phyloP scores from a whole-genome alignment of 441 rosid genomes.

The Pelargonium citronellum region DNA sequence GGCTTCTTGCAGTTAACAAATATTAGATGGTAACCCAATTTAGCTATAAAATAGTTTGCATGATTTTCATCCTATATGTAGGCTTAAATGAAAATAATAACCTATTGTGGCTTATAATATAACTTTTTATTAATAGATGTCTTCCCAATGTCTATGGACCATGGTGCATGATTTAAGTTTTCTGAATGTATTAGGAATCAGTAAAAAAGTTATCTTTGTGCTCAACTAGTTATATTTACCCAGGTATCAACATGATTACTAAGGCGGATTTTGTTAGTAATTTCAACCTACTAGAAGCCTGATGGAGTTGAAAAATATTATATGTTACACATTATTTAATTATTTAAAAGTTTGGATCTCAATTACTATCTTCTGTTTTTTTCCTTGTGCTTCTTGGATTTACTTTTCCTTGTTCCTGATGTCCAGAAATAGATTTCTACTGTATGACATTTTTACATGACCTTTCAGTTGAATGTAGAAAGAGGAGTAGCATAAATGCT shows the following conservation, averaged over 20 bases:
- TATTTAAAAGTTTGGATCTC: neutral
- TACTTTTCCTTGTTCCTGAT: neutral
- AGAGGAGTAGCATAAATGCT: neutral
- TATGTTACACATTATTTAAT: no score
- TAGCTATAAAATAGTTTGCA: slow-evolving; percentile 14
- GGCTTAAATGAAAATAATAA: slow-evolving; percentile 1
- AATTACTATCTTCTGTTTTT: neutral
- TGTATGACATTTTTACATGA: neutral
- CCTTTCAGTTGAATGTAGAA: neutral
- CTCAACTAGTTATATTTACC: neutral
- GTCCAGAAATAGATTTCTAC: neutral
- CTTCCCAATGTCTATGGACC: neutral
- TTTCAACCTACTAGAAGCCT: neutral
- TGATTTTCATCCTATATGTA: neutral
- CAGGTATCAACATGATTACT: neutral
- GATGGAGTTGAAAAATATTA: neutral
- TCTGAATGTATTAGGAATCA: neutral
- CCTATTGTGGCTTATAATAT: neutral
- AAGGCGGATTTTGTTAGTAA: neutral
- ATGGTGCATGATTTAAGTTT: neutral
- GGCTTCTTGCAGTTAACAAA: slow-evolving; percentile 55
- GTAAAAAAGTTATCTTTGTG: neutral
- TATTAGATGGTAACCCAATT: slow-evolving; percentile 59
- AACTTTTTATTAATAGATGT: slow-evolving; percentile 1
- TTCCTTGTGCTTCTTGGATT: neutral